Evolutionary conservation across 176 grass and related monocot species (phyloP), one percentile per base, ranked within the genome.

Genomic region (Paspalum vaginatum): DNA sequence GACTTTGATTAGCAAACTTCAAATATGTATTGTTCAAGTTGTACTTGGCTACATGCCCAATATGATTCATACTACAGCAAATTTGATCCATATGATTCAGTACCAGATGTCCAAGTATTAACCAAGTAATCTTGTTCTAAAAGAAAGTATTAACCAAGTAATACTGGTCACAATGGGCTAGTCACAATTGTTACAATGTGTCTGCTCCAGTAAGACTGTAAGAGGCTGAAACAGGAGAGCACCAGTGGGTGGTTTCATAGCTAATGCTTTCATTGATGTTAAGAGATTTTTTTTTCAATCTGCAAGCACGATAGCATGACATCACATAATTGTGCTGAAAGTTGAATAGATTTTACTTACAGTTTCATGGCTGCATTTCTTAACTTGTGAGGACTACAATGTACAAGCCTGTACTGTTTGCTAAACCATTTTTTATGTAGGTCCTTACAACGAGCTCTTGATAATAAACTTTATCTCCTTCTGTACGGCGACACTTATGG

Each of bases 391-490:
- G 39, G 15, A n/a, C 70, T 57, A 8, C 45, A 58, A 27, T 21
- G 14, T 50, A 63, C 16, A 60, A 52, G 38, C 21, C 42, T 74
- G 55, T 45, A 45, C 80, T 84, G 52, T 32, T 32, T 32, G 32
- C 32, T 32, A 88, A 88, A 53, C 12, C 9, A 44, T 57, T 40
- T 9, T 61, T 68, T 57, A 57, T 89, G 79, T 78, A 97, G 95
- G 86, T 95, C 95, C 45, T 71, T 95, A 63, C 81, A 98, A 44
- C 88, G 95, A 84, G 92, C 90, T 86, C 86, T 98, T 57, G 95
- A 98, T 52, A 88, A 82, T 52, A 98, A 83, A 77, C 86, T 98
- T 9, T 98, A 93, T 82, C 95, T 98, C 80, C 88, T 98, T 25
- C 66, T 98, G 49, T 95, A 98, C 65, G 90, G 95, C 49, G 91